Base-by-base conservation (phyloP, 2,329 filamentous ascomycete genomes). In the Trichoderma semiorbis region DNA sequence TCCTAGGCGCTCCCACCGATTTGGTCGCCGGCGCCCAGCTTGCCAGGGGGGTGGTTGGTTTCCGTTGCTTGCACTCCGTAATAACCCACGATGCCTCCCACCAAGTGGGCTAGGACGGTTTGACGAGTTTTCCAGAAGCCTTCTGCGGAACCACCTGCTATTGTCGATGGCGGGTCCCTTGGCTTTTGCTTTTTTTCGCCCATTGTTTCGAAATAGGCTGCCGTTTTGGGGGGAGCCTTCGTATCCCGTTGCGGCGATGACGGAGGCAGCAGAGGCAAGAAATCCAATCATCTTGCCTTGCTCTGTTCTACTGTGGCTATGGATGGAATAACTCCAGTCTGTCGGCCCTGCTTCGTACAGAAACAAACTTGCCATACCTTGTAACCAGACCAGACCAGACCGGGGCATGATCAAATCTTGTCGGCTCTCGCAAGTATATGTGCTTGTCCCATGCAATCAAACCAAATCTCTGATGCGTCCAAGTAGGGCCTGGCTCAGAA, bases 1-100 rank as follows among this genome's bases (percentile, higher is more conserved):
- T 71, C 63, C 47, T 32, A 67, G 30, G 63, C 55, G 62, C 55
- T 71, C 69, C 69, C 69, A 67, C 62, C 69, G 69, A 71, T 71
- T 71, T 67, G 69, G 69, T 66, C 67, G 69, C 60, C 66, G 39
- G 39, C 28, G 66, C 43, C 32, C 55, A 47, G n/a, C 61, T 50
- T 61, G 47, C 67, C 55, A 47, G 58, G 68, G 68, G 68, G 30
- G 11, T 24, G 64, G 24, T 26, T 53, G 39, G 39, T 43, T 43
- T n/a, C 39, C 36, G 21, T n/a, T 70, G 58, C 24, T 36, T 58
- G 53, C 18, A 28, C 47, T 53, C 47, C 47, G 47, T 53, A 53
- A 30, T 28, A 34, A 47, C 57, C 66, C 57, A 69, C 66, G 66
- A 62, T 61, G 43, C 47, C 47, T 69, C 34, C 66, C 57, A n/a